Evolutionary conservation across 257 asterid species (phyloP).

Genomic region (Nicotiana attenuata): DNA sequence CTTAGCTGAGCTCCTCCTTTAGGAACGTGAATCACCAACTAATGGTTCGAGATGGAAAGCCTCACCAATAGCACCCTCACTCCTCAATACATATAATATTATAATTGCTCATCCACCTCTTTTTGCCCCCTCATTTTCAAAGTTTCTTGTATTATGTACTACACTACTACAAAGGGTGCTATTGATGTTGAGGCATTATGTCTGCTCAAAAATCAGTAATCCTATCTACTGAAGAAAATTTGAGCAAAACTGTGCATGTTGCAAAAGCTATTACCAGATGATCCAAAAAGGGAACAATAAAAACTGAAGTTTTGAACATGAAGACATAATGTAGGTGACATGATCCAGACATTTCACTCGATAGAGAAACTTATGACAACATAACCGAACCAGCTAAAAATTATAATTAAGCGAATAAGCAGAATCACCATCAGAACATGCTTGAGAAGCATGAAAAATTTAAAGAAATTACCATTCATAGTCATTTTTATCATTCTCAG

Average conservation of each 20-base stretch:
- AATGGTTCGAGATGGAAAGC: not conserved
- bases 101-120: not conserved
- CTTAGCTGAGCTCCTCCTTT: not conserved
- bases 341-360: slow-evolving; percentile 9
- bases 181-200: not conserved
- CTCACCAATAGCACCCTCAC: not conserved
- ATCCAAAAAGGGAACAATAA: not conserved
- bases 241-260: not conserved
- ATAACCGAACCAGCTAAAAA: slow-evolving; percentile 12
- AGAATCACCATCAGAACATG: slow-evolving; percentile 15
- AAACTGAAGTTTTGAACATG: not conserved
- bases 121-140: not conserved
- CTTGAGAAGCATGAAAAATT: slow-evolving; percentile 6
- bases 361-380: not conserved
- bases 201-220: not conserved
- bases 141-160: not conserved
- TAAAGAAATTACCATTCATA: slow-evolving; percentile 71
- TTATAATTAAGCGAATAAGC: slow-evolving; percentile 11
- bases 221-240: not conserved
- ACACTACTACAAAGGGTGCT: not conserved
- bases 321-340: slow-evolving; percentile 5
- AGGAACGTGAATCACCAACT: not conserved
- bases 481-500: slow-evolving; percentile 95
- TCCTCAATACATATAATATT: not conserved
- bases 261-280: not conserved